A percentile compares a stretch with the other conserved stretches of the same genome.
Conservation (phyloP, 805 yeast species). For the Cyberlindnera nakhonratchasimensis region DNA sequence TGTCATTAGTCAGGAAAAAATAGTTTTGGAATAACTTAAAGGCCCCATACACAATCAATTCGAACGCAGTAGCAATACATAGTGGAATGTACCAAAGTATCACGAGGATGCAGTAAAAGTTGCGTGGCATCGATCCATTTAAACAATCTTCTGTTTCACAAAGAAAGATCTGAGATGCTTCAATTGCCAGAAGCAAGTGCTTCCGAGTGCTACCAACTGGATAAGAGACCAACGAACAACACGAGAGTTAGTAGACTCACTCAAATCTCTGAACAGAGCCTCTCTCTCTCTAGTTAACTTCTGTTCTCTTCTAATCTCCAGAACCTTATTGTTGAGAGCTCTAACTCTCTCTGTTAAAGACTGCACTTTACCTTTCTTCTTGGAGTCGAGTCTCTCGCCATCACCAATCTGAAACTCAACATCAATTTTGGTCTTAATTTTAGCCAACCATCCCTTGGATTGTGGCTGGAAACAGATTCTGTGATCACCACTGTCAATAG, state of each 20-base stretch:
- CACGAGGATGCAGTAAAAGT: too few relatives aligned
- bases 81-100: too few relatives aligned
- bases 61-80: too few relatives aligned
- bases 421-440: conserved; percentile 51
- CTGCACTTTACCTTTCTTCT: conserved; percentile 55
- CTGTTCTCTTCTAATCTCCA: conserved; percentile 64
- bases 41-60: too few relatives aligned
- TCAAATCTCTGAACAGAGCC: conserved; percentile 64
- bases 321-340: conserved; percentile 51
- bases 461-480: conserved; percentile 62
- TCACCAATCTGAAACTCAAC: conserved; percentile 69
- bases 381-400: conserved; percentile 62
- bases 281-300: conserved; percentile 70
- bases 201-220: conserved; percentile 60
- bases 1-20: neutral
- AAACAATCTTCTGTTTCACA: conserved; percentile 63
- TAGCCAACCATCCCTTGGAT: conserved; percentile 59
- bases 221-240: conserved; percentile 73
- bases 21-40: too few relatives aligned
- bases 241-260: conserved; percentile 65
- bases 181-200: conserved; percentile 72
- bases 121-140: neutral
- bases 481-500: conserved; percentile 75
- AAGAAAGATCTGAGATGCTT: conserved; percentile 71
- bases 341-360: conserved; percentile 55